phyloP scores from a whole-genome alignment of 495 filamentous ascomycete genomes.

The Penicillium crystallinum region DNA sequence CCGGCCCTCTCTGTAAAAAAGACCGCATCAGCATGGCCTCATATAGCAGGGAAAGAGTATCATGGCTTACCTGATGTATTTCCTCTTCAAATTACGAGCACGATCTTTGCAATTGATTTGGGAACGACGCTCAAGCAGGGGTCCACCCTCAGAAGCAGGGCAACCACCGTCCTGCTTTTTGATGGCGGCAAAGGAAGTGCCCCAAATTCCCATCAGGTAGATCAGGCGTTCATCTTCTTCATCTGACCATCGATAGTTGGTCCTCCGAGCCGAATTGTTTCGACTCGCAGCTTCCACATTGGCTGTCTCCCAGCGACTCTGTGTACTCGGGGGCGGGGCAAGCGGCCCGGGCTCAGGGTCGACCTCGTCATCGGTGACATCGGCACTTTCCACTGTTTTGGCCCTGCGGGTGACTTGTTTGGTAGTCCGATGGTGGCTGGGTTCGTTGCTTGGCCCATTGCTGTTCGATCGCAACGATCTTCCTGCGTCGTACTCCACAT shows the following conservation, averaged over 20 bases:
- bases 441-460: neutral
- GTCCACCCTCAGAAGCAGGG: neutral
- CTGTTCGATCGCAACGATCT: neutral
- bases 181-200: neutral
- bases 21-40: neutral
- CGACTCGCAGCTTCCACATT: neutral
- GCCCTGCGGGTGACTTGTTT: neutral
- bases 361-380: neutral
- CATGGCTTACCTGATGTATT: neutral
- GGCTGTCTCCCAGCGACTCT: neutral
- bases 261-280: neutral
- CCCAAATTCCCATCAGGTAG: neutral
- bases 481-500: neutral
- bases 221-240: neutral
- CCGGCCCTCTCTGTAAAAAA: neutral
- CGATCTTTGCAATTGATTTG: conserved; percentile 3
- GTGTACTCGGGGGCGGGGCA: neutral
- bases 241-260: neutral
- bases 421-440: neutral
- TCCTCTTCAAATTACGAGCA: conserved; percentile 3
- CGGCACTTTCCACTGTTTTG: neutral
- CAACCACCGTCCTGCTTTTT: neutral
- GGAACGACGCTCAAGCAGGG: neutral
- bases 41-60: neutral
- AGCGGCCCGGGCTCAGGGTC: neutral